Conservation (phyloP, 2,329 filamentous ascomycete genomes). For the Madurella fahalii region DNA sequence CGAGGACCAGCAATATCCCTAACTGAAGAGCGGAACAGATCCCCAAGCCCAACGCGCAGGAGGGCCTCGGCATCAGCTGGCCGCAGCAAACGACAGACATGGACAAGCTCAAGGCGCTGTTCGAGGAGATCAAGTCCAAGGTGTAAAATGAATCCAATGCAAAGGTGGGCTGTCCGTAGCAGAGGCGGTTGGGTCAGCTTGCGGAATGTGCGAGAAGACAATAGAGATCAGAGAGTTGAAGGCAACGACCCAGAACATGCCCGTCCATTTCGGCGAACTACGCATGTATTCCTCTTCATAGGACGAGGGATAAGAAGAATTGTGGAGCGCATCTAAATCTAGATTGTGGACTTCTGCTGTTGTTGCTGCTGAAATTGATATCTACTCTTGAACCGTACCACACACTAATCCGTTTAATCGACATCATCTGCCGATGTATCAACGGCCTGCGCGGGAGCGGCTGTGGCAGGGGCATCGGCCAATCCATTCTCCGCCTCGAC, state of each 20-base stretch:
- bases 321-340: background rate
- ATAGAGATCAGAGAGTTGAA: no score
- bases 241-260: background rate
- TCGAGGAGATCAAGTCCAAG: constrained; percentile 83
- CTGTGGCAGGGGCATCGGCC: constrained; percentile 12
- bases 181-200: background rate
- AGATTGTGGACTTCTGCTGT: background rate
- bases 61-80: constrained; percentile 80
- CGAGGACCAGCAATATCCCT: background rate
- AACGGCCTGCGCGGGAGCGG: background rate
- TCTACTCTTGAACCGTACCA: background rate
- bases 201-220: no score
- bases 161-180: background rate
- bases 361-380: background rate
- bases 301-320: background rate
- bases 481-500: constrained; percentile 14
- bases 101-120: constrained; percentile 73
- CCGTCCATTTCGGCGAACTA: background rate
- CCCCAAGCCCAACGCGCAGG: constrained; percentile 79
- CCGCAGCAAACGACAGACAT: constrained; percentile 71
- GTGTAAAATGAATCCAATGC: constrained; percentile 51
- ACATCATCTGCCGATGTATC: constrained; percentile 42
- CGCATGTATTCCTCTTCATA: background rate
- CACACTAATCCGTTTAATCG: constrained; percentile 30
- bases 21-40: constrained; percentile 52